A percentile compares a stretch with the other conserved stretches of the same genome.
phyloP scores from a whole-genome alignment of 805 yeast genomes.

The Kuraishia capsulata region DNA sequence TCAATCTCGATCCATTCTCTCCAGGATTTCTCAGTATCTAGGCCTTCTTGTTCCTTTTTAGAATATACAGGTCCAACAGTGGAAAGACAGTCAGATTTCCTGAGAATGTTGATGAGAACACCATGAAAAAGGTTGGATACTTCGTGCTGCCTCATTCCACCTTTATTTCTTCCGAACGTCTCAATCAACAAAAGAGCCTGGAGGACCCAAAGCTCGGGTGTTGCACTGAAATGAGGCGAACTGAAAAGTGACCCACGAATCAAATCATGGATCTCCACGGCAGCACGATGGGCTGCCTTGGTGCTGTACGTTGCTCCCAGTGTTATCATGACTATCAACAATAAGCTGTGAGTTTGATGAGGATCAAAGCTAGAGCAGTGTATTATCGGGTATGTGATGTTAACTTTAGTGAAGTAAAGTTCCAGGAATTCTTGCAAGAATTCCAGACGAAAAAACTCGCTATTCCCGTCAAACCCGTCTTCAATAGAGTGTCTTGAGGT shows the following conservation, averaged over 20 bases:
- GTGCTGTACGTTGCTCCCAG: conserved; percentile 6
- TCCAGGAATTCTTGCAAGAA: conserved; percentile 5
- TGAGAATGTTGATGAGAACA: conserved; percentile 6
- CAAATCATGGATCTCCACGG: conserved; percentile 6
- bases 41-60: neutral
- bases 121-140: conserved; percentile 6
- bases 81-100: conserved; percentile 5
- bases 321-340: conserved; percentile 6
- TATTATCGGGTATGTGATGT: conserved; percentile 8
- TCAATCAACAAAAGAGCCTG: conserved; percentile 9
- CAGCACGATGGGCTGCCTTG: conserved; percentile 2
- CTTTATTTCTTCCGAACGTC: conserved; percentile 5
- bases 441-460: conserved; percentile 4
- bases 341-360: neutral
- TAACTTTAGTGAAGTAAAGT: conserved; percentile 6
- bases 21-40: neutral
- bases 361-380: conserved; percentile 8
- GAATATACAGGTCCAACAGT: neutral
- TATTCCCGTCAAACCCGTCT: neutral
- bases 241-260: conserved; percentile 5
- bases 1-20: conserved; percentile 1
- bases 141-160: conserved; percentile 7
- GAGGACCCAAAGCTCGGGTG: conserved; percentile 4
- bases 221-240: conserved; percentile 3
- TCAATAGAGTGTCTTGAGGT: neutral